phyloP scores from a whole-genome alignment of 1,284 basidiomycete genomes.

The Melampsora americana region DNA sequence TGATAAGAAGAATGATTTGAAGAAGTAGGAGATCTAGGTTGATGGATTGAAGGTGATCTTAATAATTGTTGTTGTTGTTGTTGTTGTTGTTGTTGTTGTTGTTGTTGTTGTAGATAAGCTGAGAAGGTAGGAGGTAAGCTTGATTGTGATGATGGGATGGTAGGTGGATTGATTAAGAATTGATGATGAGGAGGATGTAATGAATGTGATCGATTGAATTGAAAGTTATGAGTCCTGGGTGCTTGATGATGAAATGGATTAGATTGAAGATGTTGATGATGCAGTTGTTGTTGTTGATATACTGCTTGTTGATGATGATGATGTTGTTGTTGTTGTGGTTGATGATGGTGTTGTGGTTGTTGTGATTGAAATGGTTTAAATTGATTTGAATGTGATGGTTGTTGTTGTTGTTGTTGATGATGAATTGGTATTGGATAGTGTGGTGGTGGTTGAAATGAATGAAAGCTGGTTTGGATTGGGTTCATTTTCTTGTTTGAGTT shows the following conservation, averaged over 20 bases:
- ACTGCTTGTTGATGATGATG: no score
- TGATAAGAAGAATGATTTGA: background rate
- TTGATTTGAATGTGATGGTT: background rate
- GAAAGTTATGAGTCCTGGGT: background rate
- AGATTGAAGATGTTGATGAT: background rate
- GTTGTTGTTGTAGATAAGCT: conserved; percentile 2
- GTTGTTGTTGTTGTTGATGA: conserved; percentile 3
- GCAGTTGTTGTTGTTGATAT: no score
- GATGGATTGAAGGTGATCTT: background rate
- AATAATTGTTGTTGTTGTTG: background rate
- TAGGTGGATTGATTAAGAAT: no score
- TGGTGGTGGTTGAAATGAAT: background rate
- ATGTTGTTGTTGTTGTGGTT: background rate
- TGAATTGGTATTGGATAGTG: conserved; percentile 4
- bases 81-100: background rate
- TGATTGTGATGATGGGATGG: background rate
- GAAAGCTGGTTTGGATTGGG: background rate
- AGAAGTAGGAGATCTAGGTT: background rate
- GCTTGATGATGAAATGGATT: background rate
- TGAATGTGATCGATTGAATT: background rate
- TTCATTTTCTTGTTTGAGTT: background rate
- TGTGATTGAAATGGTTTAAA: no score
- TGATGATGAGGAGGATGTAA: background rate
- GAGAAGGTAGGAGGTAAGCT: background rate
- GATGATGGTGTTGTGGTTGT: conserved; percentile 12